phyloP scores from a whole-genome alignment of 495 filamentous ascomycete species.

The Bacidia gigantensis region DNA sequence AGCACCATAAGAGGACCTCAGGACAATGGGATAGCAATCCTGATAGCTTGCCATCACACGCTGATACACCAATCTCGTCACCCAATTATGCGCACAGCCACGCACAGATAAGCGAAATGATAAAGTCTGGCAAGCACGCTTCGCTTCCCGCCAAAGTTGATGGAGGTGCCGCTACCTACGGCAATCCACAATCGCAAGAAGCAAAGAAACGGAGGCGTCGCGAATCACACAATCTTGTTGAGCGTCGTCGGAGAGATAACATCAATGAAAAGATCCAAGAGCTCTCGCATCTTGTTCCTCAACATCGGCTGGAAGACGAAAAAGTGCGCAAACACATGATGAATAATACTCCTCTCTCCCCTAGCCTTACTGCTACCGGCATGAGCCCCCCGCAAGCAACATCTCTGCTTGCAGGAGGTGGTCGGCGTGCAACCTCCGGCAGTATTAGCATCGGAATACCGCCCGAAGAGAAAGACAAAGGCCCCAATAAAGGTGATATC shows the following conservation, averaged over 20 bases:
- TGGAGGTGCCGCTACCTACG: conserved; percentile 32
- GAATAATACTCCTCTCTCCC: conserved; percentile 78
- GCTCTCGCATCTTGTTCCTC: conserved; percentile 79
- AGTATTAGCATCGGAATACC: conserved; percentile 85
- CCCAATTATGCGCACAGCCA: conserved; percentile 44
- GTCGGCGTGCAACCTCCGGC: conserved; percentile 60
- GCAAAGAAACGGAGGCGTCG: conserved; percentile 79
- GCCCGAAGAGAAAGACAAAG: conserved; percentile 94
- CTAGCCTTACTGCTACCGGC: conserved; percentile 51
- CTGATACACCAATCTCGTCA: conserved; percentile 69
- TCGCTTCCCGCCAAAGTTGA: conserved; percentile 60
- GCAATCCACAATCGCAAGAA: conserved; percentile 63
- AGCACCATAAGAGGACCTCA: conserved; percentile 69
- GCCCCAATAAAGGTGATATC: conserved; percentile 97
- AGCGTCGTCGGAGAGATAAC: conserved; percentile 87
- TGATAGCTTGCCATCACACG: conserved; percentile 62
- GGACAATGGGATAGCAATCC: conserved; percentile 73
- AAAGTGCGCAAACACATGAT: conserved; percentile 89
- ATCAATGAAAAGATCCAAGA: conserved; percentile 99
- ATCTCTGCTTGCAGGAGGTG: conserved; percentile 75
- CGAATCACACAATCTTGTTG: conserved; percentile 92
- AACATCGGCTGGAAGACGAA: conserved; percentile 89
- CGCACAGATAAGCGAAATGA: conserved; percentile 53
- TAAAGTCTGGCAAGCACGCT: conserved; percentile 55
- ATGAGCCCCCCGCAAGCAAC: conserved; percentile 64